Evolutionary conservation across 139 green algal genomes (phyloP).

Genomic region (Micromonas pusilla): DNA sequence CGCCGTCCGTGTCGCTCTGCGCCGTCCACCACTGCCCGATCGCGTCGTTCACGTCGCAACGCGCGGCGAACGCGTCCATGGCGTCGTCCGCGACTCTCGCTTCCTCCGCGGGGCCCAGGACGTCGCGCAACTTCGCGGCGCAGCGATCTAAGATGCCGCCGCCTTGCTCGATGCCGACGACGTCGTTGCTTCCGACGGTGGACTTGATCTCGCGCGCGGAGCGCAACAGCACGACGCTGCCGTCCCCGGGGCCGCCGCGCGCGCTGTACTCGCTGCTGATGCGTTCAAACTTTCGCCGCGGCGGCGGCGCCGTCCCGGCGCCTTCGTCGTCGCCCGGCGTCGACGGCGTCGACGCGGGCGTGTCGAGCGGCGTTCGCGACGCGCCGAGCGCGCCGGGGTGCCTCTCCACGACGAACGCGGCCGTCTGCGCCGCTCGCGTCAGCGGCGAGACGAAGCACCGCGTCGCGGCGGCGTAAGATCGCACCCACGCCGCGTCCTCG

Average conservation of each 20-base stretch:
- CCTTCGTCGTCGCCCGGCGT: background rate
- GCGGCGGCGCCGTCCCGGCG: no score
- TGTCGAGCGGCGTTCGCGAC: background rate
- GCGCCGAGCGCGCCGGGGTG: background rate
- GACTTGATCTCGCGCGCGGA: constrained; percentile 15
- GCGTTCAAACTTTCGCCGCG: no score
- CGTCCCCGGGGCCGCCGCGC: no score
- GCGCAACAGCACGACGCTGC: no score
- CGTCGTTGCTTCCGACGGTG: constrained; percentile 9
- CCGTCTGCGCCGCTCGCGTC: constrained; percentile 12
- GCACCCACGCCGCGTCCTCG: background rate
- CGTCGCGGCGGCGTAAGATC: background rate
- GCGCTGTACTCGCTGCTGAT: no score
- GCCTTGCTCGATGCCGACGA: constrained; percentile 14
- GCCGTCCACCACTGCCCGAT: constrained; percentile 17
- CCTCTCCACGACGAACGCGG: background rate
- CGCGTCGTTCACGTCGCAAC: constrained; percentile 10
- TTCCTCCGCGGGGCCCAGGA: no score
- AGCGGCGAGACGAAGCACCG: constrained; percentile 20
- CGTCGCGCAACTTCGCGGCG: background rate
- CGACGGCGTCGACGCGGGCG: background rate
- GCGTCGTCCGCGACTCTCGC: background rate
- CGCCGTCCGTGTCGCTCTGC: background rate
- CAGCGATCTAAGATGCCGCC: background rate
- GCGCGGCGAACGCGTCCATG: background rate